A percentile compares a stretch with the other conserved stretches of the same genome.
Evolutionary conservation across 148 eudicot species (phyloP).

Genomic region (Silene uniflora): DNA sequence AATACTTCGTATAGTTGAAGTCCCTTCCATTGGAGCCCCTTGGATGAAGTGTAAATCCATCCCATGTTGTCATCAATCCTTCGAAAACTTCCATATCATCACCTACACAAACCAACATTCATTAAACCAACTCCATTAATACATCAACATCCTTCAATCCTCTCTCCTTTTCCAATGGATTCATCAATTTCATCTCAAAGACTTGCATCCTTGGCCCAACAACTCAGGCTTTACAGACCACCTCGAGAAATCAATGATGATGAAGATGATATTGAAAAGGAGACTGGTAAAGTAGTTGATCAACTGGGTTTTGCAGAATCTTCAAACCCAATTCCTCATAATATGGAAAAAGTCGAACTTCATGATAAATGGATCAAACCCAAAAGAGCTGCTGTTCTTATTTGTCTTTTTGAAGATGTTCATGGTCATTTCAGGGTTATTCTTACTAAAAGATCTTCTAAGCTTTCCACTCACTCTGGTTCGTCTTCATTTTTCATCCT

Average conservation of each 20-base stretch:
- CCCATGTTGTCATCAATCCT: slow-evolving; percentile 24
- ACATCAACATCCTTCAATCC: not conserved
- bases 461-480: slow-evolving; percentile 80
- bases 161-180: slow-evolving; percentile 27
- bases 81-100: slow-evolving; percentile 14
- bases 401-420: slow-evolving; percentile 65
- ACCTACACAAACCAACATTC: slow-evolving; percentile 4
- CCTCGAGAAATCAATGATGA: slow-evolving; percentile 30
- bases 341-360: not conserved
- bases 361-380: slow-evolving; percentile 18
- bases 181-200: slow-evolving; percentile 32
- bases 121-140: slow-evolving; percentile 17
- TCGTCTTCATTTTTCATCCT: not conserved
- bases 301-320: slow-evolving; percentile 63
- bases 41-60: too few species aligned
- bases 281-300: slow-evolving; percentile 50
- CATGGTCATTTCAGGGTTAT: slow-evolving; percentile 59
- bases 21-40: too few species aligned
- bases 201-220: slow-evolving; percentile 44
- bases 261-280: slow-evolving; percentile 41
- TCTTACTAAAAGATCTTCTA: slow-evolving; percentile 79
- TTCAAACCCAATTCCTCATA: slow-evolving; percentile 32
- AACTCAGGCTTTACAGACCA: slow-evolving; percentile 48
- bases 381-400: slow-evolving; percentile 65
- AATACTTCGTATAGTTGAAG: too few species aligned